These are phyloP conservation scores for Cyberlindnera xishuangbannaensis DNA, from an alignment of 805 yeast species.

Conservation along the genomic window DNA sequence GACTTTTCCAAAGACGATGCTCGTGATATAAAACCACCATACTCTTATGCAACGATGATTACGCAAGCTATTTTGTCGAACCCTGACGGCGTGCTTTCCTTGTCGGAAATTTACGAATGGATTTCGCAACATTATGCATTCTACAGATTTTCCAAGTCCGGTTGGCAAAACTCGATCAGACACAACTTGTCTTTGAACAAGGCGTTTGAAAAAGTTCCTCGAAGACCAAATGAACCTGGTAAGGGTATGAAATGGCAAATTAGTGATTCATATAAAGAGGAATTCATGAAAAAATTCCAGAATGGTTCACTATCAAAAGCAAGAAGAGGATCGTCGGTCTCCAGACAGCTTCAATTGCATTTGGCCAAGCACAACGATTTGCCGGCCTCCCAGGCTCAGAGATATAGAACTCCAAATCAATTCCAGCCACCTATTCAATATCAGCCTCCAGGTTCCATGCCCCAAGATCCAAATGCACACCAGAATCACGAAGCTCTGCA, in stretches of 20 bases:
- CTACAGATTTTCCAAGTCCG: slow-evolving; percentile 86
- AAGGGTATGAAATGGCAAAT: slow-evolving; percentile 99
- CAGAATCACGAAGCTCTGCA: slow-evolving; percentile 16
- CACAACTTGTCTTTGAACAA: slow-evolving; percentile 92
- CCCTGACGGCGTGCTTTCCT: slow-evolving; percentile 78
- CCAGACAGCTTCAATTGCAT: slow-evolving; percentile 74
- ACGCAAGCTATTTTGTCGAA: slow-evolving; percentile 93
- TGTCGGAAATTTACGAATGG: slow-evolving; percentile 91
- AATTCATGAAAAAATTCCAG: slow-evolving; percentile 73
- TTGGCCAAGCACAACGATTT: slow-evolving; percentile 42
- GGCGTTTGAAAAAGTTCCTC: slow-evolving; percentile 96
- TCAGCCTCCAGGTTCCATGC: slow-evolving; percentile 25
- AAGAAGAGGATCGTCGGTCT: slow-evolving; percentile 75
- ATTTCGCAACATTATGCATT: slow-evolving; percentile 84
- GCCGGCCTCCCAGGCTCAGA: slow-evolving; percentile 28
- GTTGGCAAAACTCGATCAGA: slow-evolving; percentile 98
- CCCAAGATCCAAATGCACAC: slow-evolving; percentile 19
- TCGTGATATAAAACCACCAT: slow-evolving; percentile 93
- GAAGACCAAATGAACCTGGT: slow-evolving; percentile 95
- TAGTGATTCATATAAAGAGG: slow-evolving; percentile 75
- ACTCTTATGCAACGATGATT: slow-evolving; percentile 95
- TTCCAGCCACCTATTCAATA: slow-evolving; percentile 29
- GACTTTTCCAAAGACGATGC: slow-evolving; percentile 87
- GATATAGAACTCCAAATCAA: slow-evolving; percentile 27
- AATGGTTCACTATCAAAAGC: slow-evolving; percentile 70